Conservation (phyloP, 2,329 filamentous ascomycete genomes). For the Periconia sp. region DNA sequence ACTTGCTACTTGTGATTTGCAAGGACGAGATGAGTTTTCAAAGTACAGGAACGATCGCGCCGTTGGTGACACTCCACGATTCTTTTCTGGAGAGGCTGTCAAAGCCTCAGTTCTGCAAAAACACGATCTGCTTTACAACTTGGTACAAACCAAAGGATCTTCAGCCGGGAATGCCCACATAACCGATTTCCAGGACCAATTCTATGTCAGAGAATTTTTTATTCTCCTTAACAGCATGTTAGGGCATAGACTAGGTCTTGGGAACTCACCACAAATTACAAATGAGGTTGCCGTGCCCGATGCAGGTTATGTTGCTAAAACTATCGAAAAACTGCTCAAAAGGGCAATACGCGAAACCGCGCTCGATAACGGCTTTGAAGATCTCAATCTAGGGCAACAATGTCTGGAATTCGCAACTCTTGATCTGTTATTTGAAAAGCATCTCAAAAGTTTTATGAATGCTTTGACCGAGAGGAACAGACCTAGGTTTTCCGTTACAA, state of each 20-base stretch:
- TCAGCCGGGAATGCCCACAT: background rate
- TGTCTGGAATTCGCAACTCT: background rate
- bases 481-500: conserved; percentile 9
- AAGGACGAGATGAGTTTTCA: conserved; percentile 7
- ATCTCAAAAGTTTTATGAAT: background rate
- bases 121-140: conserved; percentile 1
- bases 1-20: conserved; percentile 11
- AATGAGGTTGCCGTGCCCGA: conserved; percentile 4
- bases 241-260: background rate
- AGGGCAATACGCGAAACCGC: conserved; percentile 3
- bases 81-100: conserved; percentile 5
- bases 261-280: background rate
- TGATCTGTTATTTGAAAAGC: conserved; percentile 2
- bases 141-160: background rate
- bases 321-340: conserved; percentile 6
- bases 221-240: conserved; percentile 13
- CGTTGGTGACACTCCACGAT: conserved; percentile 7
- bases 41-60: conserved; percentile 11
- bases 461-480: conserved; percentile 6
- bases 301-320: conserved; percentile 8
- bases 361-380: conserved; percentile 3
- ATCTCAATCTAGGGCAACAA: conserved; percentile 3
- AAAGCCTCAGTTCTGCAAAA: conserved; percentile 6
- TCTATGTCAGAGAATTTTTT: conserved; percentile 9
- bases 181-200: conserved; percentile 5